A percentile compares a stretch with the other conserved stretches of the same genome.
phyloP scores from a whole-genome alignment of 1,284 basidiomycete species.

The Rhodotorula sp. region DNA sequence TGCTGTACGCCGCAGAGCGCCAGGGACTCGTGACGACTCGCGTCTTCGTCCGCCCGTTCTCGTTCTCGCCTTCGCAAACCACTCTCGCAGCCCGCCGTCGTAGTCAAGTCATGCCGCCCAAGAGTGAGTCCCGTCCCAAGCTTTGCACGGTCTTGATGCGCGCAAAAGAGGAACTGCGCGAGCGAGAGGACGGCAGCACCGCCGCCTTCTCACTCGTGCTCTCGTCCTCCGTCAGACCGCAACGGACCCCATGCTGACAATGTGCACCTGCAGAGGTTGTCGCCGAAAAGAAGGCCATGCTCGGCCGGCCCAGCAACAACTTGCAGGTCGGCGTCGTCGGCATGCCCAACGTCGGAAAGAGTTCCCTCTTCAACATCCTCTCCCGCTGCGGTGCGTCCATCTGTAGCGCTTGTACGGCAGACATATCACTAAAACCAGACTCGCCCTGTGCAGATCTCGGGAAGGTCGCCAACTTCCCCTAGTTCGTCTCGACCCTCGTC shows the following conservation, averaged over 20 bases:
- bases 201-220: no score
- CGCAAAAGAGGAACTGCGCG: not conserved
- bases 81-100: constrained; percentile 17
- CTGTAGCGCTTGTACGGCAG: not conserved
- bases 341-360: constrained; percentile 90
- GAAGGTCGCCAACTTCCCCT: constrained; percentile 93
- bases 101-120: constrained; percentile 33
- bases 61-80: constrained; percentile 1
- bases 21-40: constrained; percentile 7
- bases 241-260: not conserved
- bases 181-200: not conserved
- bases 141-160: not conserved
- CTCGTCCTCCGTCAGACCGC: not conserved
- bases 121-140: constrained; percentile 22
- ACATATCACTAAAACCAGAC: not conserved
- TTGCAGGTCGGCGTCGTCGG: constrained; percentile 90
- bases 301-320: constrained; percentile 90
- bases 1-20: constrained; percentile 9
- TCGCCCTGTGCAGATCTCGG: constrained; percentile 67
- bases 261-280: constrained; percentile 56
- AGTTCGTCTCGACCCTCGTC: constrained; percentile 48
- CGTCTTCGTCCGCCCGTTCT: constrained; percentile 19
- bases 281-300: constrained; percentile 75
- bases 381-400: constrained; percentile 72
- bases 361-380: constrained; percentile 81